These are phyloP conservation scores for Umbelopsis vinacea DNA, from an alignment of 192 early-diverging fungal species.

Conservation along the genomic window DNA sequence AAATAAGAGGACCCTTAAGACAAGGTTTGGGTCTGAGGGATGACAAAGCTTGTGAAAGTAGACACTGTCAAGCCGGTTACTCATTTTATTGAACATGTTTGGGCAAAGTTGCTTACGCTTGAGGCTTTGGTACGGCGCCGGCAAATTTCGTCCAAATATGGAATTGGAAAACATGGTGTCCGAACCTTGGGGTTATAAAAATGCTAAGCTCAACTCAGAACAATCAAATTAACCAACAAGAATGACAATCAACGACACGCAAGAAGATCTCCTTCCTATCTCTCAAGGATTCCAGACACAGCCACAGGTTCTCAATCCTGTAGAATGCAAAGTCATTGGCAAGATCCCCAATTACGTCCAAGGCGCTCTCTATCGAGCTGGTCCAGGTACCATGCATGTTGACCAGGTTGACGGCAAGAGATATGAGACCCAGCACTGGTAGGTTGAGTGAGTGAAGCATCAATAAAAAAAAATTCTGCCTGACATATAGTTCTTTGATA, in stretches of 20 bases:
- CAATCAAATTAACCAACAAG: neutral
- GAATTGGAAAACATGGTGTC: neutral
- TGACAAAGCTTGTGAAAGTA: no score
- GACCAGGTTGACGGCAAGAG: neutral
- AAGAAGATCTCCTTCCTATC: neutral
- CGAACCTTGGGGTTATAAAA: neutral
- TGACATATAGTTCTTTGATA: neutral
- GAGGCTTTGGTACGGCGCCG: neutral
- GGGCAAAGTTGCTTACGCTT: neutral
- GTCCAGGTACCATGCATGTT: neutral
- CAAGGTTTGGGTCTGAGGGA: no score
- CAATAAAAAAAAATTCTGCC: neutral
- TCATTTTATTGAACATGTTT: neutral
- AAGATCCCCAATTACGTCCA: neutral
- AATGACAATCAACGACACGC: neutral
- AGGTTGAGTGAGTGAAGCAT: neutral
- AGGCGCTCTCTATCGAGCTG: neutral
- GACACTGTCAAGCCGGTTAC: neutral
- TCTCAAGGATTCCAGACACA: slow-evolving; percentile 3
- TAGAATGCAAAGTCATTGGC: neutral
- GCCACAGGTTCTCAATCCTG: slow-evolving; percentile 6
- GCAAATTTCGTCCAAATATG: neutral
- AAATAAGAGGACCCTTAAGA: no score
- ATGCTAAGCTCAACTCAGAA: neutral
- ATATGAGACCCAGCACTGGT: slow-evolving; percentile 12